Conservation (phyloP, 2,329 filamentous ascomycete species). For the Colletotrichum higginsianum region DNA sequence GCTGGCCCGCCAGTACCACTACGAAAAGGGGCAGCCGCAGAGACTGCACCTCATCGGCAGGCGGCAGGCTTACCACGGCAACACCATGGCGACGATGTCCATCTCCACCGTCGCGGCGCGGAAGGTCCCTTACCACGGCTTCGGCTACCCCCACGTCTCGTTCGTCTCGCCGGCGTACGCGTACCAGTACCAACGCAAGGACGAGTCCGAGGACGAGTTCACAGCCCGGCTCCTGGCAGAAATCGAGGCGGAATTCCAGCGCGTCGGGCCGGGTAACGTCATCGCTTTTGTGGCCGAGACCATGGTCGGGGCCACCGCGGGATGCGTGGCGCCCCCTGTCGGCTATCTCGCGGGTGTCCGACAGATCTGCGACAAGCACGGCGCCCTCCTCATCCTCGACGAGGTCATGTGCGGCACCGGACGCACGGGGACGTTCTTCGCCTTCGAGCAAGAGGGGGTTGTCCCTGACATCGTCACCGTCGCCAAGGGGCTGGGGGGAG, state of each 20-base stretch:
- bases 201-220: slow-evolving; percentile 58
- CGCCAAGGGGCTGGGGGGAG: slow-evolving; percentile 72
- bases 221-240: slow-evolving; percentile 58
- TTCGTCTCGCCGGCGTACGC: slow-evolving; percentile 61
- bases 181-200: slow-evolving; percentile 52
- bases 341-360: slow-evolving; percentile 71
- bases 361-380: slow-evolving; percentile 68
- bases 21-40: slow-evolving; percentile 55
- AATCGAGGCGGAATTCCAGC: slow-evolving; percentile 62
- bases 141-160: slow-evolving; percentile 46
- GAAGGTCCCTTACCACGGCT: slow-evolving; percentile 48
- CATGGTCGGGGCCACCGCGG: slow-evolving; percentile 64
- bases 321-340: slow-evolving; percentile 63
- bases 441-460: slow-evolving; percentile 70
- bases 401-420: slow-evolving; percentile 80
- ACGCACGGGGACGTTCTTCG: slow-evolving; percentile 72
- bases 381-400: slow-evolving; percentile 69
- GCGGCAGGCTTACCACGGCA: slow-evolving; percentile 65
- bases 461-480: slow-evolving; percentile 71
- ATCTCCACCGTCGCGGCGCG: slow-evolving; percentile 51
- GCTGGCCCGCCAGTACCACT: slow-evolving; percentile 63
- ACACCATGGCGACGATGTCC: slow-evolving; percentile 62
- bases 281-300: slow-evolving; percentile 67
- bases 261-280: slow-evolving; percentile 61
- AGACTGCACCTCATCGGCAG: slow-evolving; percentile 60